Evolutionary conservation across 257 asterid genomes (phyloP), one percentile per base, ranked within the genome.

Genomic region (Solanum neorickii): DNA sequence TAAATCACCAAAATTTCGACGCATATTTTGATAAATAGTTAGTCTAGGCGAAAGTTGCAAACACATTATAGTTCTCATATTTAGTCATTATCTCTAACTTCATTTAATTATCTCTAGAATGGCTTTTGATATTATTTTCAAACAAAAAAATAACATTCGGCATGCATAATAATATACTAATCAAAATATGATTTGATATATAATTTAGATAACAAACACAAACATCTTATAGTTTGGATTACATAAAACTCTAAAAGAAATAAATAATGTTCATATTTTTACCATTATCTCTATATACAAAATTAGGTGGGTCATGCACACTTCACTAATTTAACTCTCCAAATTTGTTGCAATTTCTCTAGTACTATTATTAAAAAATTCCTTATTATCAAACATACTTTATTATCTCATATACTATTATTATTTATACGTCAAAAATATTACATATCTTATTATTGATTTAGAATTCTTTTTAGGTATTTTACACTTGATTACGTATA

Each of bases 391-490:
- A 52, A 6, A 16, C 4, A 5, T 16, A 49, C 0, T 49, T 49
- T 49, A 49, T 0, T 49, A 52, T 52, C 60, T 6, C 18, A 41
- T 41, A 52, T 52, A 52, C 9, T 52, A 52, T 6, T 52, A 52
- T 16, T 16, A 52, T 49, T 49, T 49, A 15, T 49, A 49, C 0
- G 0, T 49, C 6, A 0, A 16, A 49, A 49, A 49, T 15, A 5
- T 5, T 15, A 49, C 3, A 3, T 49, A 15, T 49, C 0, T 49
- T 52, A 52, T 9, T 6, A 52, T 52, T 52, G 6, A 52, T 52
- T 52, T 16, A 52, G 1, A 15, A 15, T 15, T 1, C 6, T 37
- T 1, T 7, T 1, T 2, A 16, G 0, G 0, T 15, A 52, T 52
- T 3, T 52, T 16, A 52, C 0, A 52, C 9, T 52, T 52, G 2